Evolutionary conservation across 169 alveolate genomes (phyloP), one percentile per base, ranked within the genome.

Genomic region (Sarcocystis neurona): DNA sequence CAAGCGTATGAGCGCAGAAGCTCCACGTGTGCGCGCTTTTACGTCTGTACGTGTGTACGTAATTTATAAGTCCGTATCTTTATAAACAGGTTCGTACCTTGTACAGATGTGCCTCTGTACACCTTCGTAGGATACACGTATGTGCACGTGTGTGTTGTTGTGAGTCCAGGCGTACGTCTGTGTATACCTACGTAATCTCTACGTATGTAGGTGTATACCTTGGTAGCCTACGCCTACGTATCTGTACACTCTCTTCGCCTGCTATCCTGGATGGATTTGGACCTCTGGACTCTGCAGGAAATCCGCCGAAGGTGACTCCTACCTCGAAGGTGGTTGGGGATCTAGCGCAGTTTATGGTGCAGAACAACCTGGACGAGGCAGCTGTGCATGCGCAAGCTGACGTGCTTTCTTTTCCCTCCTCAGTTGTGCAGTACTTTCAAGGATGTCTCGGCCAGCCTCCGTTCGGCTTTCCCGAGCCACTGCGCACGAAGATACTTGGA

Each of bases 371-470:
- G 66, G 53, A 39, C 44, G 47, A 4, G 18, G 66, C 43, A n/a
- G 32, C 41, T 39, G 53, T 84, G 5, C 32, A 58, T 15, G 70
- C 32, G 15, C 2, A 53, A 4, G 89, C 89, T 1, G 89, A 63
- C n/a, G 34, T 3, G 2, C 89, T 84, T 27, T 58, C 80, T 37
- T 84, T 84, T 30, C 89, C 89, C 15, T 18, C 37, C 3, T 58
- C 80, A 15, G 89, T 84, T 15, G 80, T 84, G 15, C 80, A 84
- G 70, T 84, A 12, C 48, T 58, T 84, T 43, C 89, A 84, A 48
- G 89, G 89, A 5, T n/a, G 23, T 34, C 43, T 84, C 68, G 89
- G 89, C n/a, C 89, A 84, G 47, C 89, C 79, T 27, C 89, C 89
- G 8, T 84, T 84, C 82, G 89, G 89, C 48, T 84, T 84, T 30